These are phyloP conservation scores for Cryphonectria carpinicola DNA, from an alignment of 2,329 filamentous ascomycete species.

Conservation along the genomic window DNA sequence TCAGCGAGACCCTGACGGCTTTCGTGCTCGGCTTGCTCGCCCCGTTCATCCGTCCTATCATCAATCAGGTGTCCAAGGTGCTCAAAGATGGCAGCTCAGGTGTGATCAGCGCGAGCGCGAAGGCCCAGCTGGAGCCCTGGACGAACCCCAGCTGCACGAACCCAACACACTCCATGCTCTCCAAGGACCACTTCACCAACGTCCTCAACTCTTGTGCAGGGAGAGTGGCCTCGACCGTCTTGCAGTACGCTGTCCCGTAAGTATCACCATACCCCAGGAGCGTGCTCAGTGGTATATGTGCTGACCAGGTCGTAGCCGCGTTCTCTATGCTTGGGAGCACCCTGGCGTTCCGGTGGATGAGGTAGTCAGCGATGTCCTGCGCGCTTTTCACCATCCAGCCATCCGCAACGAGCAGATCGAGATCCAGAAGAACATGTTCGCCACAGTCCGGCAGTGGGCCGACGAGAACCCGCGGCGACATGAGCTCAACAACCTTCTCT, in stretches of 20 bases:
- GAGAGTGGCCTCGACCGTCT: slow-evolving; percentile 71
- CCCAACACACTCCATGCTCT: slow-evolving; percentile 81
- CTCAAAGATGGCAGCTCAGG: slow-evolving; percentile 84
- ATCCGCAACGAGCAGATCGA: slow-evolving; percentile 75
- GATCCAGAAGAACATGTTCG: slow-evolving; percentile 87
- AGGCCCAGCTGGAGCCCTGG: slow-evolving; percentile 81
- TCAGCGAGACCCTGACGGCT: slow-evolving; percentile 88
- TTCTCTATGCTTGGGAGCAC: slow-evolving; percentile 94
- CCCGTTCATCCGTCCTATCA: slow-evolving; percentile 90
- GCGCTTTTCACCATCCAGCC: slow-evolving; percentile 89
- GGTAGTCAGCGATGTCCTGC: slow-evolving; percentile 78
- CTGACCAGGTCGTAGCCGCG: slow-evolving; percentile 55
- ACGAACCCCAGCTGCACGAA: slow-evolving; percentile 74
- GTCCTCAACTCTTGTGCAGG: slow-evolving; percentile 78
- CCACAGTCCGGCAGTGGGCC: slow-evolving; percentile 81
- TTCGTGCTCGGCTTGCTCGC: slow-evolving; percentile 91
- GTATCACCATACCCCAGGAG: slow-evolving; percentile 34
- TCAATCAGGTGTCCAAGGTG: slow-evolving; percentile 80
- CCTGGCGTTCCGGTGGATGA: slow-evolving; percentile 80
- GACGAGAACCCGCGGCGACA: slow-evolving; percentile 68
- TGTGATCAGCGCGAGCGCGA: slow-evolving; percentile 68
- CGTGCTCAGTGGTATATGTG: not conserved
- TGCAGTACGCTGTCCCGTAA: slow-evolving; percentile 85
- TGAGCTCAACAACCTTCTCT: slow-evolving; percentile 74
- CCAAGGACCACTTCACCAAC: slow-evolving; percentile 85